phyloP scores from a whole-genome alignment of 1,284 basidiomycete genomes.

The Ganoderma boninense region DNA sequence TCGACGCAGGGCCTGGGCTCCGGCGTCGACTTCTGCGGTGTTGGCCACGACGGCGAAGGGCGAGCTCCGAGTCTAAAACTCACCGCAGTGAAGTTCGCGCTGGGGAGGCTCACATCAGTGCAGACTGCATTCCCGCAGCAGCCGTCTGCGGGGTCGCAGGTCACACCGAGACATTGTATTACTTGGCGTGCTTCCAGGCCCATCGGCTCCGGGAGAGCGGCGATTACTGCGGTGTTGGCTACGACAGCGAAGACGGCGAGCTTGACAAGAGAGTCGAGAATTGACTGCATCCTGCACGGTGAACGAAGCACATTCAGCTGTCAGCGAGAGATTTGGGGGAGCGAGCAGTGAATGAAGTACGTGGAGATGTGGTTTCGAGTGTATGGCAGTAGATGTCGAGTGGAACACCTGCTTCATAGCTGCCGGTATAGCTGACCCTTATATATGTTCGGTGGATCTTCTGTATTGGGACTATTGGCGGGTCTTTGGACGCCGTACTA shows the following conservation, averaged over 20 bases:
- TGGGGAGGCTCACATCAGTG: background rate
- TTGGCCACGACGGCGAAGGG: too few species aligned
- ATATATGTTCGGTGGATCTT: background rate
- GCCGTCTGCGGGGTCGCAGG: background rate
- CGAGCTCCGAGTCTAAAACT: too few species aligned
- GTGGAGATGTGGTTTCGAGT: background rate
- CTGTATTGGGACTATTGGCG: background rate
- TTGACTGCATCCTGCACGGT: background rate
- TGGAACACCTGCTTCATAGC: background rate
- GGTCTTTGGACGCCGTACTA: background rate
- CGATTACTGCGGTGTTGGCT: background rate
- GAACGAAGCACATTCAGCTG: background rate
- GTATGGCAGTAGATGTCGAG: background rate
- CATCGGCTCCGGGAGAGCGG: background rate
- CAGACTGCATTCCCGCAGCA: background rate
- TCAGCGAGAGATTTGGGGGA: too few species aligned
- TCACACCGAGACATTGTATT: background rate
- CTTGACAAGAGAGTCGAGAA: background rate
- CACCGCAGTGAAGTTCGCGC: background rate
- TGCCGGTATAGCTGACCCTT: background rate
- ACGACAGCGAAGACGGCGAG: background rate
- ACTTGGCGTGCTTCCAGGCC: background rate
- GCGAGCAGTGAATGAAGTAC: too few species aligned
- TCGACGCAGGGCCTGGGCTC: too few species aligned
- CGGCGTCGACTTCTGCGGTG: too few species aligned